Evolutionary conservation across 2,329 filamentous ascomycete species (phyloP), one percentile per base, ranked within the genome.

Genomic region (Fusarium equiseti): DNA sequence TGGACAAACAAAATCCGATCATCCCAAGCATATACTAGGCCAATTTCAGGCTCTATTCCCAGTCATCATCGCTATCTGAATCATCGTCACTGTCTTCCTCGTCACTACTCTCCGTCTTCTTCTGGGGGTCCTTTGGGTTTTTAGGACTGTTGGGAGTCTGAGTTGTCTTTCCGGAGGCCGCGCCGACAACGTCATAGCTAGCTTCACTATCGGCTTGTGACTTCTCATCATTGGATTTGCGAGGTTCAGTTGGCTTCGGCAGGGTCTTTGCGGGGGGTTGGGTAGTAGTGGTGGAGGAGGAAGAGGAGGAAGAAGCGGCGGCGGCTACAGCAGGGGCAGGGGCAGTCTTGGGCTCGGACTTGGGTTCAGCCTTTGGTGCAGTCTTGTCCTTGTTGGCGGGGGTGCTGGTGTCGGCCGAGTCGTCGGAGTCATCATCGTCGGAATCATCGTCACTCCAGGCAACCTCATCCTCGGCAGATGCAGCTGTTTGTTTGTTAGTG

Each of bases 141-240:
- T 88, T 89, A 27, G 89, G 89, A 77, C 88, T 90, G 77, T 82
- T 88, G 26, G 94, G 92, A 20, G 94, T 91, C 71, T 92, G 92
- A 79, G 93, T 97, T 40, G 91, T 89, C 46, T 89, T 88, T 51
- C 92, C 92, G 54, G 92, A 95, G 48, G 89, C 85, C 8, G 91
- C 90, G 10, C 92, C 92, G 48, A 99, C 94, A 35, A 99, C 87
- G 79, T 99, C 96, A 79, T 99, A 99, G 82, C 94, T 97, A 20
- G 93, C 93, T 75, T 99, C 96, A 78, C 95, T 98, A 76, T 96
- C 96, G 10, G 94, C 90, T 73, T 96, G 92, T 27, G 93, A 97
- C 79, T 95, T 94, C 79, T 94, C 92, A 77, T 97, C 94, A 76
- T 97, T 92, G 27, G 94, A 97, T 76, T 87, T 89, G 50, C 93